These are phyloP conservation scores for Wickerhamiella parazyma DNA, from an alignment of 805 yeast genomes.

Conservation along the genomic window DNA sequence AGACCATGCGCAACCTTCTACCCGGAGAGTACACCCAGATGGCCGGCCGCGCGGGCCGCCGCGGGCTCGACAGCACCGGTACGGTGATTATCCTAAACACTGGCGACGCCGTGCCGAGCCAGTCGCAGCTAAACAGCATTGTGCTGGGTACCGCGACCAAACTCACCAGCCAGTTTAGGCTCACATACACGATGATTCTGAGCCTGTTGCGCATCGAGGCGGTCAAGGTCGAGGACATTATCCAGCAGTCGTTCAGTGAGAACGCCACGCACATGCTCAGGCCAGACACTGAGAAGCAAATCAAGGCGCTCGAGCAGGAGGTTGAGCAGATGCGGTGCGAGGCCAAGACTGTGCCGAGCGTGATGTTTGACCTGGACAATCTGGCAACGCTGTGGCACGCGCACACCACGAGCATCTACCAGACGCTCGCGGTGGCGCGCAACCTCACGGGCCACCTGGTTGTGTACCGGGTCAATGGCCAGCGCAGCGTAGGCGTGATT, in stretches of 20 bases:
- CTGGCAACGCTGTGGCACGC: not conserved
- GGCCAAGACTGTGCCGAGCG: not conserved
- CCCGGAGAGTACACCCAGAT: slow-evolving; percentile 98
- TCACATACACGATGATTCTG: slow-evolving; percentile 88
- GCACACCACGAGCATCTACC: slow-evolving; percentile 4
- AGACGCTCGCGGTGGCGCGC: slow-evolving; percentile 1
- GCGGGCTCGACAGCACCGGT: slow-evolving; percentile 89
- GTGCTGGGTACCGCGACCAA: slow-evolving; percentile 84
- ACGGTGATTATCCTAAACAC: slow-evolving; percentile 82
- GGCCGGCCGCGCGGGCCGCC: slow-evolving; percentile 98
- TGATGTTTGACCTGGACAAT: slow-evolving; percentile 1
- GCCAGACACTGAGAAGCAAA: slow-evolving; percentile 69
- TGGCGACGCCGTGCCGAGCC: slow-evolving; percentile 23
- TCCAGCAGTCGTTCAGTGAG: slow-evolving; percentile 88
- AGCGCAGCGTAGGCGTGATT: slow-evolving; percentile 3
- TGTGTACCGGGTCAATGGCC: slow-evolving; percentile 2
- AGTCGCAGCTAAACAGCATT: slow-evolving; percentile 54
- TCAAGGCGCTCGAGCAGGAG: slow-evolving; percentile 39
- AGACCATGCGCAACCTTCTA: slow-evolving; percentile 58
- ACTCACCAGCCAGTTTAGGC: slow-evolving; percentile 77
- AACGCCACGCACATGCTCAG: slow-evolving; percentile 70
- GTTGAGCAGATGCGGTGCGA: slow-evolving; percentile 36
- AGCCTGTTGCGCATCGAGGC: slow-evolving; percentile 89
- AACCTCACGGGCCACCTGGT: not conserved
- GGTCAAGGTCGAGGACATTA: slow-evolving; percentile 93